Base-by-base conservation (phyloP, 2,329 filamentous ascomycete species). In the Penicillium verrucosum region DNA sequence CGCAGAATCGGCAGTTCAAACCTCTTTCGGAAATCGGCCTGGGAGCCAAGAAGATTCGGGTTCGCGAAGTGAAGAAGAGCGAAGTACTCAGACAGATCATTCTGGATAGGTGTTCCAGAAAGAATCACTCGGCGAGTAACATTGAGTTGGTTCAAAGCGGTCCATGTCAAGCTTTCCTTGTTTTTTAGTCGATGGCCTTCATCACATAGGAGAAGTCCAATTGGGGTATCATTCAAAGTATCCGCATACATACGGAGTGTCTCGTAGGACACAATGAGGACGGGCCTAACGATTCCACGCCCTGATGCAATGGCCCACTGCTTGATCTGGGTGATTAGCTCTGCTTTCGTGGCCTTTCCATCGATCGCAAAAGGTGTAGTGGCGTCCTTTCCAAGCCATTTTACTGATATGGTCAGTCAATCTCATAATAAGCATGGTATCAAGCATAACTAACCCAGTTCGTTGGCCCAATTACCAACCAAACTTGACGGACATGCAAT, bases 71-170 rank as follows among this genome's bases (percentile, higher is more conserved):
- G 96, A 58, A 97, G 89, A 10, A 99, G 82, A 3, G 94, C 87
- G 68, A 97, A 99, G 74, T 99, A 99, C 71, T 99, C 94, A 0
- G 93, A 95, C n/a, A 99, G 77, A 71, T 99, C 94, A 68, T 99
- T 99, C 69, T 99, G 94, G 57, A 99, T 99, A 0, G 94, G 94
- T 1, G 94, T 99, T 58, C 94, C 94, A 0, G 94, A 97, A 16
- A 99, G 80, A 64, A 99, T 99, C 43, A 99, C 93, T 27, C 94
- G 86, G 56, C 92, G 85, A 41, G 89, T 89, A 29, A 99, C 94
- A 67, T 97, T 95, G 16, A 99, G 80, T 59, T 85, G 89, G 68
- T 96, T 97, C 48, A 99, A 80, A 0, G 94, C 92, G 27, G 84
- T 92, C 71, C 97, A 99, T 0, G 94, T 97, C 74, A 95, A 90